Base-by-base conservation (phyloP, 257 asterid species). In the Penstemon eatonii region DNA sequence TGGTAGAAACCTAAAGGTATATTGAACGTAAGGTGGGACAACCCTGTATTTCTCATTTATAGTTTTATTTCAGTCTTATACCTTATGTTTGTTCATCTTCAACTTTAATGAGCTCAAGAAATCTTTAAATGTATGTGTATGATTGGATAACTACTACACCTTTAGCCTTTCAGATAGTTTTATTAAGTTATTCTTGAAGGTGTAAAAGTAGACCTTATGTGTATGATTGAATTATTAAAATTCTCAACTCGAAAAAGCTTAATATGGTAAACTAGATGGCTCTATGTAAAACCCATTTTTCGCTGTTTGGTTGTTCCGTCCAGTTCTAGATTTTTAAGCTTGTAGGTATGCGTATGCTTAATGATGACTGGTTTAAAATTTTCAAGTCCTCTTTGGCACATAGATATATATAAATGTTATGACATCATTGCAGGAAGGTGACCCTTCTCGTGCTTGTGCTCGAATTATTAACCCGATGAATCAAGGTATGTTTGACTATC, bases 391-490 rank as follows among this genome's bases (percentile, higher is more conserved):
- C 37, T 65, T 60, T 68, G 66, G 43, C 63, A 53, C 43, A 10
- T 38, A 25, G 9, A 63, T 9, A 49, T 50, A 70, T 60, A 65
- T 58, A 51, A 11, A n/a, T 67, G 19, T 60, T 56, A 25, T 65
- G 47, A 43, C 15, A 13, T 25, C 73, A 56, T 66, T 65, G 71
- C 81, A 82, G 84, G 79, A 69, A 37, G 80, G 72, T 55, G 78
- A 25, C 44, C 1, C 42, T 41, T 75, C 59, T 7, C 63, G 42
- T 50, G 63, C 75, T 56, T 65, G 73, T 68, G 82, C 84, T 57
- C 70, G 56, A 45, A 72, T 82, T 66, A 72, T 79, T 12, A 38
- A 72, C 61, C 81, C 84, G 38, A 11, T 8, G 56, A 72, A 71
- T 71, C 78, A 56, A 75, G 84, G 87, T 82, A 74, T 25, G 72